Base-by-base conservation (phyloP, 768 basidiomycete genomes). In the Boletellus ananiceps region DNA sequence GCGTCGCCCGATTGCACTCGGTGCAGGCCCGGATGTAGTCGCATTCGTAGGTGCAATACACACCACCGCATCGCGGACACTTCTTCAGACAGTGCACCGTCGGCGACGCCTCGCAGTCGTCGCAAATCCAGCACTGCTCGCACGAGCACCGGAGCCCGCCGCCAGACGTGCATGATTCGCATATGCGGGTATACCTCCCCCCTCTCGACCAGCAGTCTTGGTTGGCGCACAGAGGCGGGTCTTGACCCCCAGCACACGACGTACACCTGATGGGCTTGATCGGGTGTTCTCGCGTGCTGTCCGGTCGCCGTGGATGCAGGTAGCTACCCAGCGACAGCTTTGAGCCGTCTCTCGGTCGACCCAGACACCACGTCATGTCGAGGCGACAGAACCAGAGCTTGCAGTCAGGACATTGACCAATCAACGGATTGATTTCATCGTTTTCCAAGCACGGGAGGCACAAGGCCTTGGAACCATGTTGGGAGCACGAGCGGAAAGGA, bases 321-420 rank as follows among this genome's bases (percentile, higher is more conserved):
- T 37, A 21, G 14, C n/a, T 8, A 12, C 44, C 39, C 12, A 47
- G 42, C 16, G 46, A 35, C 43, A 49, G 33, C 19, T 43, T 35
- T 5, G 25, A 12, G 3, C 27, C 27, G 0, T 51, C 43, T 29
- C 32, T 57, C 2, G 61, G 61, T 46, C 61, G 56, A 38, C 62
- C 61, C 1, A 40, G 43, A 40, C 61, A 64, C 61, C 61, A 64
- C 2, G 39, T 51, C 46, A 63, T 18, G 5, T 64, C 62, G 16
- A 32, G 47, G 13, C 35, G 46, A 39, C 59, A 61, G 40, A 52
- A 59, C 62, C 61, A 64, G 41, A 52, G 48, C 29, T 51, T 6
- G 40, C 59, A 64, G 7, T 40, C 9, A 12, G 62, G 61, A 32
- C 59, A 64, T 49, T 61, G 33, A 21, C 52, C 57, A 0, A 62